Percentiles rank a stretch among this genome's conserved stretches.
Conservation (phyloP, 1,139 yeast genomes). For the Scheffersomyces quercinus region DNA sequence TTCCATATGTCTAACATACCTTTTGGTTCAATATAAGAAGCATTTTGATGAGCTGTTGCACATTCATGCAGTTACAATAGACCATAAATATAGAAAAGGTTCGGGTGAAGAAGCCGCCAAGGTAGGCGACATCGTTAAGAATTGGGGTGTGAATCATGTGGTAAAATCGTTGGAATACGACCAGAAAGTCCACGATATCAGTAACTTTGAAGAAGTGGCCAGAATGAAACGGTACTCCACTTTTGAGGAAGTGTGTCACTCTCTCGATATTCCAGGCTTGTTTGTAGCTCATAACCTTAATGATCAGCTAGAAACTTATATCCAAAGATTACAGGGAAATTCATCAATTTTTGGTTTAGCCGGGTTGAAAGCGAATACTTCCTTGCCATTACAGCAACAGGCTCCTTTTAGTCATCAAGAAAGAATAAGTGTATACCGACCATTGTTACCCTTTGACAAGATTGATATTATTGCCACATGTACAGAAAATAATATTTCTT, state of each 20-base stretch:
- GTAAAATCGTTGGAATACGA: constrained; percentile 37
- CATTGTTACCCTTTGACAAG: constrained; percentile 52
- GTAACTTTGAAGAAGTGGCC: constrained; percentile 59
- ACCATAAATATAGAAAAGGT: constrained; percentile 52
- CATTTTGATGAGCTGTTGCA: constrained; percentile 22
- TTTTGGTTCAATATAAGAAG: constrained; percentile 34
- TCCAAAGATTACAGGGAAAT: constrained; percentile 53
- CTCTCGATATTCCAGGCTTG: constrained; percentile 29
- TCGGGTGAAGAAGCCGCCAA: constrained; percentile 49
- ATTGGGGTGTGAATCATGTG: constrained; percentile 44
- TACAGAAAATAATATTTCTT: constrained; percentile 31
- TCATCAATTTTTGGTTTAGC: constrained; percentile 62
- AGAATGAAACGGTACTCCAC: constrained; percentile 51
- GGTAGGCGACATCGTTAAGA: constrained; percentile 34
- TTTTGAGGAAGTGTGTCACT: constrained; percentile 37
- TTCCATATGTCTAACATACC: constrained; percentile 65
- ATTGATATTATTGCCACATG: constrained; percentile 50
- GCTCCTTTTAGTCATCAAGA: constrained; percentile 13
- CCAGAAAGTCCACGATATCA: constrained; percentile 21
- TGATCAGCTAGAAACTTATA: constrained; percentile 72
- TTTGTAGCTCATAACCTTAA: constrained; percentile 68
- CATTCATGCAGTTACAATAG: constrained; percentile 56
- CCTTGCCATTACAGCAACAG: constrained; percentile 24
- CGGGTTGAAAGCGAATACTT: constrained; percentile 32
- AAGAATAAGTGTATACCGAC: constrained; percentile 43